Evolutionary conservation across 192 early-diverging fungal genomes (phyloP).

Genomic region (Coemansia sp.): DNA sequence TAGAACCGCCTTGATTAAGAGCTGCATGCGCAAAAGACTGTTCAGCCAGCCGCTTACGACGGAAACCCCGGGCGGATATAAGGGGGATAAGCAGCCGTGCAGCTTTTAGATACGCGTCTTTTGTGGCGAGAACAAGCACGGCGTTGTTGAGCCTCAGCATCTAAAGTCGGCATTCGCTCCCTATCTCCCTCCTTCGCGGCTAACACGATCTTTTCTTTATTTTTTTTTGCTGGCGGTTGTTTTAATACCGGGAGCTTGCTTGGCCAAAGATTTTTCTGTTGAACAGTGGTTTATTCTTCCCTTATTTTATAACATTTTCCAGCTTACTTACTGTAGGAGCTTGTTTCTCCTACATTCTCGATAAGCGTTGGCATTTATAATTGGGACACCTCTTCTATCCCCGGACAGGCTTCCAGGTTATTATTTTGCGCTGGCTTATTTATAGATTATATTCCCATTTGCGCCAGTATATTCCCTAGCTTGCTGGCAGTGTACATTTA

Average conservation of each 20-base stretch:
- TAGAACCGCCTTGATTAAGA: no score
- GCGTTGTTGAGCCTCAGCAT: neutral
- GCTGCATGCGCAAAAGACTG: neutral
- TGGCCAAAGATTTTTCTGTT: no score
- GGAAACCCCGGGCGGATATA: no score
- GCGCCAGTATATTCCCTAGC: no score
- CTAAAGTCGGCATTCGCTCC: neutral
- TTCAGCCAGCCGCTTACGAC: neutral
- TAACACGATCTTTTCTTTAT: no score
- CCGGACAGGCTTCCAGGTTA: neutral
- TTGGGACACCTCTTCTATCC: neutral
- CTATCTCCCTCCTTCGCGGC: no score
- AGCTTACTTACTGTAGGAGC: neutral
- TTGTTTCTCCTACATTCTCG: slow-evolving; percentile 6
- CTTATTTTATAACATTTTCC: slow-evolving; percentile 1
- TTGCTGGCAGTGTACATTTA: no score
- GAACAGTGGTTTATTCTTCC: neutral
- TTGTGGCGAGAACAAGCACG: slow-evolving; percentile 1
- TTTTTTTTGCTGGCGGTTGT: neutral
- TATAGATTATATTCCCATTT: neutral
- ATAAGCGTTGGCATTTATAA: neutral
- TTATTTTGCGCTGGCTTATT: neutral
- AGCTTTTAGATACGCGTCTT: neutral
- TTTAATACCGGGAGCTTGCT: no score
- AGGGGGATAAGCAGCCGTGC: neutral